Conservation (phyloP, 2,329 filamentous ascomycete species). For the Colletotrichum spinosum region DNA sequence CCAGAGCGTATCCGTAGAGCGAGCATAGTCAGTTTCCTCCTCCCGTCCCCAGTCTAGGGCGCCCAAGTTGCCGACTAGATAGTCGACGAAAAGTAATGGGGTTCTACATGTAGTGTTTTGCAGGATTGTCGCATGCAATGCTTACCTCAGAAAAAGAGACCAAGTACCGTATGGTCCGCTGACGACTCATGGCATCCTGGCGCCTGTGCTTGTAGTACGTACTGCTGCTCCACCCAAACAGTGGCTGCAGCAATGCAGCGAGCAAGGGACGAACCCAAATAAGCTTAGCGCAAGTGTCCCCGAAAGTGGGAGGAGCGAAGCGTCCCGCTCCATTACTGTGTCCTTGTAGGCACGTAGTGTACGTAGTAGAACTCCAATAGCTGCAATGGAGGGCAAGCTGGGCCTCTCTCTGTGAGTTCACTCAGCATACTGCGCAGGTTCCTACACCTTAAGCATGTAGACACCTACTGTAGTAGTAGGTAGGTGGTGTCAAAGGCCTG, state of each 20-base stretch:
- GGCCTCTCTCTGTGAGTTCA: no score
- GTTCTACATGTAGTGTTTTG: no score
- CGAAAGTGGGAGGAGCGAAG: conserved; percentile 31
- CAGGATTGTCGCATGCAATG: no score
- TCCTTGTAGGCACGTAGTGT: no score
- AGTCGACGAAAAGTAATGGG: no score
- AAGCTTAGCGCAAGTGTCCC: conserved; percentile 32
- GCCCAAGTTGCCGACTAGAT: no score
- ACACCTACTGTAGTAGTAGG: background rate
- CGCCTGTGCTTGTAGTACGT: conserved; percentile 6
- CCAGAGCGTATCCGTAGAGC: background rate
- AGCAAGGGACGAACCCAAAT: conserved; percentile 28
- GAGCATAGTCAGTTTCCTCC: background rate
- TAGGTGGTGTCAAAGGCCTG: conserved; percentile 32
- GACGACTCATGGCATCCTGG: background rate
- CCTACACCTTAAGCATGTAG: no score
- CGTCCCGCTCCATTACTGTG: conserved; percentile 2
- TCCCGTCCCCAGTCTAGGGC: no score
- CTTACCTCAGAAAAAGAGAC: background rate
- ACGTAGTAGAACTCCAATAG: background rate
- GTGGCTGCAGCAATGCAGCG: conserved; percentile 15
- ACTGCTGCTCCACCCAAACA: conserved; percentile 16
- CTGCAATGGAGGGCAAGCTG: conserved; percentile 11
- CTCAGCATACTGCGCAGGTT: no score
- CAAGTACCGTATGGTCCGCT: background rate